phyloP scores from a whole-genome alignment of 257 asterid genomes.

The Solanum raphanifolium region DNA sequence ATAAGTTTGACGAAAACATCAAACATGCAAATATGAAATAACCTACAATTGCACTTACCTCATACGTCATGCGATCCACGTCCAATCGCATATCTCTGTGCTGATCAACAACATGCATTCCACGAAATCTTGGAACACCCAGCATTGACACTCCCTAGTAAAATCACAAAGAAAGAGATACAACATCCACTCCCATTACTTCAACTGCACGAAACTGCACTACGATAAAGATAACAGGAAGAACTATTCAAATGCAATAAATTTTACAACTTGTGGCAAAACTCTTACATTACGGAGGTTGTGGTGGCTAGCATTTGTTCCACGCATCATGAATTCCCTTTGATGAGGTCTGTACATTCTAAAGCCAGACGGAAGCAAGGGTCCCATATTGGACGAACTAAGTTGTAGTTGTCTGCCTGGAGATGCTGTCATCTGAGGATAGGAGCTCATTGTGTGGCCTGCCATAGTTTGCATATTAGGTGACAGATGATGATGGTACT shows the following conservation, averaged over 20 bases:
- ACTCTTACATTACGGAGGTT: slow-evolving; percentile 54
- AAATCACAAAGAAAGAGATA: neutral
- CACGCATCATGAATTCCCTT: slow-evolving; percentile 42
- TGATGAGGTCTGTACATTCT: slow-evolving; percentile 44
- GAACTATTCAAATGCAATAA: neutral
- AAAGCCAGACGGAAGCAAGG: slow-evolving; percentile 44
- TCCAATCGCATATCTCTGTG: slow-evolving; percentile 53
- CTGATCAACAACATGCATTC: slow-evolving; percentile 48
- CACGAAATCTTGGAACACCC: slow-evolving; percentile 55
- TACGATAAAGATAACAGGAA: neutral
- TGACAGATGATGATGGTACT: slow-evolving; percentile 25
- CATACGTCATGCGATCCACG: slow-evolving; percentile 53
- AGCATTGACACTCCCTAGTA: slow-evolving; percentile 54
- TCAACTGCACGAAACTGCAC: neutral
- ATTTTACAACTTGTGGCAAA: slow-evolving; percentile 65
- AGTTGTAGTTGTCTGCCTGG: slow-evolving; percentile 26
- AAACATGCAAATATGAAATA: neutral
- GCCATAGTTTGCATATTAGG: slow-evolving; percentile 41
- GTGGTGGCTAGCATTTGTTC: slow-evolving; percentile 32
- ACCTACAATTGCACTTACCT: slow-evolving; percentile 29
- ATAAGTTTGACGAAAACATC: neutral
- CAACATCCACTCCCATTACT: neutral
- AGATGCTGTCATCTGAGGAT: slow-evolving; percentile 40
- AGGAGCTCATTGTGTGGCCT: slow-evolving; percentile 35
- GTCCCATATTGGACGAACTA: slow-evolving; percentile 26